phyloP scores from a whole-genome alignment of 306 rosid species.

The Sesbania bispinosa region DNA sequence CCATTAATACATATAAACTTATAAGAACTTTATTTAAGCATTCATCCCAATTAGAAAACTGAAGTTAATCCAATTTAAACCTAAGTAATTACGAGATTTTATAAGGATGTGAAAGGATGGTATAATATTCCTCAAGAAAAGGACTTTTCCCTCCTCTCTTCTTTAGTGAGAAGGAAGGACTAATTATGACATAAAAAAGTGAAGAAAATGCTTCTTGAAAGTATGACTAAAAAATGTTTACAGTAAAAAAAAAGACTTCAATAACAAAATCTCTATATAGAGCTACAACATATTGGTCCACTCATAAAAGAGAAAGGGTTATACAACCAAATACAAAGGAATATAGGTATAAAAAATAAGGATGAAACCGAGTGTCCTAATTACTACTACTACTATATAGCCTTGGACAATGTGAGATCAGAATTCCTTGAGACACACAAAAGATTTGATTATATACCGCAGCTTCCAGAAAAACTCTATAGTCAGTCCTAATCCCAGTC shows the following conservation, averaged over 20 bases:
- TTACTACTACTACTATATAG: slow-evolving; percentile 8
- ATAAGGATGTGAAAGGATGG: neutral
- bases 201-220: neutral
- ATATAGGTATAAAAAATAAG: neutral
- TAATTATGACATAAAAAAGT: neutral
- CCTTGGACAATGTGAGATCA: slow-evolving; percentile 15
- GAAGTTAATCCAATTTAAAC: too few species aligned
- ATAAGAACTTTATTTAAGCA: too few species aligned
- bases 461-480: slow-evolving; percentile 25
- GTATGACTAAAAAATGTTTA: neutral
- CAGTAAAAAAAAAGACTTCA: neutral
- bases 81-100: too few species aligned
- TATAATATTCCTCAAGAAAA: neutral
- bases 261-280: neutral
- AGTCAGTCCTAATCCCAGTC: slow-evolving; percentile 5
- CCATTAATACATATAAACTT: too few species aligned
- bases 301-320: neutral
- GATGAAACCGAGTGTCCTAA: slow-evolving; percentile 5
- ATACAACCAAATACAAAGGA: slow-evolving; percentile 11
- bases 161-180: neutral
- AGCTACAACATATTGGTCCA: slow-evolving; percentile 4
- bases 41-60: too few species aligned
- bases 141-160: neutral
- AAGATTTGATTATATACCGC: slow-evolving; percentile 10
- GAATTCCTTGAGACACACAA: neutral